Base-by-base conservation (phyloP, 106 monocot genomes). In the Dioscorea dumetorum region DNA sequence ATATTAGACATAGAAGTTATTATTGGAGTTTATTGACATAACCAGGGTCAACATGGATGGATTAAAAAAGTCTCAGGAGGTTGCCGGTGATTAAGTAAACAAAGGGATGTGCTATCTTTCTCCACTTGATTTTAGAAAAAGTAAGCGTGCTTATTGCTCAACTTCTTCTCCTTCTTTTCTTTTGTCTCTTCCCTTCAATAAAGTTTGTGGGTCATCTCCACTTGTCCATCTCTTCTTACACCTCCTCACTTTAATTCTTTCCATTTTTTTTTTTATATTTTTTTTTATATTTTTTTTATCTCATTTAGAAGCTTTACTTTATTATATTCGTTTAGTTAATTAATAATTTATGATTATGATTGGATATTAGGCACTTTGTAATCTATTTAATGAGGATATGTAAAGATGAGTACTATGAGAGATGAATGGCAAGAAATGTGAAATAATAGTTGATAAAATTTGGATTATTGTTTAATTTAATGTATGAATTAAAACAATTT, bases 111-210 rank as follows among this genome's bases (percentile, higher is more conserved):
- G 23, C 60, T 24, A 20, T 4, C 60, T 23, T 60, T 56, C 54
- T 22, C 61, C 24, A 13, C 33, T 49, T 49, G 12, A 13, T 21
- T 21, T 19, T 49, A 22, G 2, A 6, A 22, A 12, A 49, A 50
- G 50, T 34, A 4, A 34, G 68, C 68, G 24, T 68, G 68, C 68
- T 56, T 68, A 68, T 68, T 68, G 68, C 68, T 68, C 68, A n/a
- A 68, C 33, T 22, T 53, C 50, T 1, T 22, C 22, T 28, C 3
- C 28, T 28, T 28, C 41, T 41, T 8, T 41, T 41, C 41, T 41
- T 33, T 68, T 68, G 68, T 68, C 68, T 68, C 56, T 68, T 68
- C 54, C 28, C 68, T 68, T 54, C 68, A 24, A 18, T 4, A 65
- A 65, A 65, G 64, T 5, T 48, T 4, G 64, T 65, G 23, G 64